These are phyloP conservation scores for Silybum marianum DNA, from an alignment of 129 eudicot species.

Conservation along the genomic window DNA sequence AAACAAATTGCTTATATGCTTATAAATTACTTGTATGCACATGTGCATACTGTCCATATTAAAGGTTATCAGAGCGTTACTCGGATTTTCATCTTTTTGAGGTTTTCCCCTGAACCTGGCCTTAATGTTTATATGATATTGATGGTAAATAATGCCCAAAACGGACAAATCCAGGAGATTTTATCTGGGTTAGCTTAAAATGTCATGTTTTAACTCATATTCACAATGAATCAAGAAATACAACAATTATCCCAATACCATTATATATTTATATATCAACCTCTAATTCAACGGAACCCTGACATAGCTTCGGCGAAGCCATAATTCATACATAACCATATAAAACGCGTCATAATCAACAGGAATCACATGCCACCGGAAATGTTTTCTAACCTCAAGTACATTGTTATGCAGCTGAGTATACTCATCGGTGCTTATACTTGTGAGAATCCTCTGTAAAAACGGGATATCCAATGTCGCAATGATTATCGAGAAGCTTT, in stretches of 20 bases:
- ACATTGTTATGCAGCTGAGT: slow-evolving; percentile 50
- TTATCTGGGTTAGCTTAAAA: neutral
- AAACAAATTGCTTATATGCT: no score
- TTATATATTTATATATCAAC: slow-evolving; percentile 5
- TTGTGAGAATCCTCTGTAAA: slow-evolving; percentile 55
- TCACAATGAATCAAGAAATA: slow-evolving; percentile 32
- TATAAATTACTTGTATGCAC: no score
- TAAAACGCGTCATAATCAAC: slow-evolving; percentile 78
- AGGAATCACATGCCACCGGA: slow-evolving; percentile 73
- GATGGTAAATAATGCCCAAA: neutral
- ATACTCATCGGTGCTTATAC: slow-evolving; percentile 51
- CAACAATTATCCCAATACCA: slow-evolving; percentile 6
- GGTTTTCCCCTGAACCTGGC: no score
- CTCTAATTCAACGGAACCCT: slow-evolving; percentile 35
- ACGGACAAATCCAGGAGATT: neutral
- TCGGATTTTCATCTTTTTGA: no score
- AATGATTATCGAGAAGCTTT: slow-evolving; percentile 71
- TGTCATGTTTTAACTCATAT: slow-evolving; percentile 14
- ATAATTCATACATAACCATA: slow-evolving; percentile 83
- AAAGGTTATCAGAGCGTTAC: neutral
- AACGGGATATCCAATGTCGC: slow-evolving; percentile 70
- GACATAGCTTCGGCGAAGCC: slow-evolving; percentile 73
- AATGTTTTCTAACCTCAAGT: slow-evolving; percentile 66
- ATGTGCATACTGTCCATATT: neutral
- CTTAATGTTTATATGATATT: no score